Conservation (phyloP, 306 rosid genomes). For the Dalbergia oliveri region DNA sequence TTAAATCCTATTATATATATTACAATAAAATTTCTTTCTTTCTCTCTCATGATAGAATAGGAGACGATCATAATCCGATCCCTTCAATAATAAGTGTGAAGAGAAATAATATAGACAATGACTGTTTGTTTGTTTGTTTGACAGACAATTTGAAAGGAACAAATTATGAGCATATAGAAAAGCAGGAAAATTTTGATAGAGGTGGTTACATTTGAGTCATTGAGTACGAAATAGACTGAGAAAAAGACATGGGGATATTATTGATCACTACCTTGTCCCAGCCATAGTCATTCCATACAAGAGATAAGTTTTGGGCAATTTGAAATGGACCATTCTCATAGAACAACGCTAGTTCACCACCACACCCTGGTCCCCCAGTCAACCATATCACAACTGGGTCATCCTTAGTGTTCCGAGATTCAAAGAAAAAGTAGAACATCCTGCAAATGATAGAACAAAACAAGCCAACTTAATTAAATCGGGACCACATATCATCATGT, state of each 20-base stretch:
- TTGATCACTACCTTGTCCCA: slow-evolving; percentile 79
- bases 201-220: neutral
- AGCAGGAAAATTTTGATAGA: neutral
- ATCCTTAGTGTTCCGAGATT: slow-evolving; percentile 66
- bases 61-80: too few species aligned
- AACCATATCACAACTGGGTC: slow-evolving; percentile 91
- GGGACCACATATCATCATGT: too few species aligned
- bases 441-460: slow-evolving; percentile 48
- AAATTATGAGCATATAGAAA: too few species aligned
- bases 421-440: slow-evolving; percentile 93
- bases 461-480: neutral
- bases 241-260: neutral
- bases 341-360: slow-evolving; percentile 87
- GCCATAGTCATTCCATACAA: slow-evolving; percentile 84
- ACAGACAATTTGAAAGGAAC: neutral
- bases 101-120: neutral
- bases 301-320: slow-evolving; percentile 71
- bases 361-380: slow-evolving; percentile 97
- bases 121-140: neutral
- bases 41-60: too few species aligned
- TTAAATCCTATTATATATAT: too few species aligned
- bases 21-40: too few species aligned
- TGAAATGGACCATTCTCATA: slow-evolving; percentile 95
- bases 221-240: neutral
- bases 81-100: neutral